Evolutionary conservation across 345 rosid species (phyloP).

Genomic region (Arabis hirsuta): DNA sequence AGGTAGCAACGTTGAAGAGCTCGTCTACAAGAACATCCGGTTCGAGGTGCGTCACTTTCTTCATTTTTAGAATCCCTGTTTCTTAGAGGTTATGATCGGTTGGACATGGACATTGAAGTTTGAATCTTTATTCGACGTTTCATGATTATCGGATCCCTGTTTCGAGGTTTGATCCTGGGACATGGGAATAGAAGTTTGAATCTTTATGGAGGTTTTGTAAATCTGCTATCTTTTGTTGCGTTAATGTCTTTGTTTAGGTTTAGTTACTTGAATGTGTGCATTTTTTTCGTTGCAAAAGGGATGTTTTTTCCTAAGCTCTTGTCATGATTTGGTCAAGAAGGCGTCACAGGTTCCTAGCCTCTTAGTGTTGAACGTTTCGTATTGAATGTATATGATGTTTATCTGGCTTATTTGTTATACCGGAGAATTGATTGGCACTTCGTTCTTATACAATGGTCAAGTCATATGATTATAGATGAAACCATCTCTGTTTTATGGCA

Average conservation of each 20-base stretch:
- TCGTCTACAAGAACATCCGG: slow-evolving; percentile 91
- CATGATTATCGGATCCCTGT: not conserved
- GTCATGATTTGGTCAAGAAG: not conserved
- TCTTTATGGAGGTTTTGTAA: not conserved
- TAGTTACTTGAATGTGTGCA: not conserved
- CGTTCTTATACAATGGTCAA: not conserved
- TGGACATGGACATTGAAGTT: not conserved
- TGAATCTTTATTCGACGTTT: not conserved
- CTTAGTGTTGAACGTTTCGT: not conserved
- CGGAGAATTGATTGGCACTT: not conserved
- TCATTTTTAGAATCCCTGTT: no score
- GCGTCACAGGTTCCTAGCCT: not conserved
- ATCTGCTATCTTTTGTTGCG: not conserved
- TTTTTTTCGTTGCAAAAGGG: not conserved
- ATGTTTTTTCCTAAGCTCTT: slow-evolving; percentile 6
- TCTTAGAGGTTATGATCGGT: not conserved
- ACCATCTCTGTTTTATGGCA: not conserved
- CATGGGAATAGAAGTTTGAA: not conserved
- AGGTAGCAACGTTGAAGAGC: slow-evolving; percentile 96
- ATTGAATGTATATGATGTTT: not conserved
- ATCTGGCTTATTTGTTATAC: not conserved
- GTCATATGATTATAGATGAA: not conserved
- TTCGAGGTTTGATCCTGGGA: not conserved
- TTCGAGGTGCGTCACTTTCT: slow-evolving; percentile 62
- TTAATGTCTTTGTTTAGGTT: not conserved